Conservation (phyloP, 2,329 filamentous ascomycete species). For the Stemphylium lycopersici region DNA sequence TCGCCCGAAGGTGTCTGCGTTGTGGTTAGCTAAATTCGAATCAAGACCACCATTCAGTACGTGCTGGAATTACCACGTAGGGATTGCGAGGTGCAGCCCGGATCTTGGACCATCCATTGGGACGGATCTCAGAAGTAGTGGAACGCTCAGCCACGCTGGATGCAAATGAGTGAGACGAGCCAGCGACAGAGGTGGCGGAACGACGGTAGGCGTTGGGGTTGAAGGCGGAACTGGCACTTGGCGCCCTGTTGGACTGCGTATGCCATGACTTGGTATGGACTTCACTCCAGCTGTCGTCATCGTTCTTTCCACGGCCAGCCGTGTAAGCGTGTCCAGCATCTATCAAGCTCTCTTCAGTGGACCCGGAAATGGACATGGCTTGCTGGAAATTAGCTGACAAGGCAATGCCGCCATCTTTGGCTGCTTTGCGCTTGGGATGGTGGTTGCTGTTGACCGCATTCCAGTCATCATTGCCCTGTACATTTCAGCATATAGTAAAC, state of each 20-base stretch:
- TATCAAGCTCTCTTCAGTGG: constrained; percentile 24
- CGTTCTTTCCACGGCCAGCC: constrained; percentile 1
- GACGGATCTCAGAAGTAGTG: constrained; percentile 11
- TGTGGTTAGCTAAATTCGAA: constrained; percentile 1
- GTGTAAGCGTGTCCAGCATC: constrained; percentile 23
- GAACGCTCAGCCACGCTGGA: constrained; percentile 37
- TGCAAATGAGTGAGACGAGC: constrained; percentile 24
- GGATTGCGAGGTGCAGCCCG: constrained; percentile 23
- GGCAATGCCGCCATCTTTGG: constrained; percentile 20
- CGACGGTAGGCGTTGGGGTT: constrained; percentile 26
- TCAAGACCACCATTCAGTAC: no score
- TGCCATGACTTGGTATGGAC: constrained; percentile 33
- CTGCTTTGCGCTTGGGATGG: constrained; percentile 1
- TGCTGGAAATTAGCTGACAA: constrained; percentile 23
- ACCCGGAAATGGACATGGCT: constrained; percentile 20
- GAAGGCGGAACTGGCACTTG: constrained; percentile 24
- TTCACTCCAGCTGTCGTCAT: constrained; percentile 19
- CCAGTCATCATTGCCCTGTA: constrained; percentile 20
- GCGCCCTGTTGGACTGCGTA: constrained; percentile 17
- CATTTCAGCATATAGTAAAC: constrained; percentile 7
- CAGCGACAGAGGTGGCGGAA: constrained; percentile 15
- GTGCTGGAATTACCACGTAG: constrained; percentile 24
- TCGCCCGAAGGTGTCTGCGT: constrained; percentile 19
- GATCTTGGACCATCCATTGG: constrained; percentile 39
- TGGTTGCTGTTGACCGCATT: constrained; percentile 10